Conservation (phyloP, 306 rosid species). For the Castanea sativa region DNA sequence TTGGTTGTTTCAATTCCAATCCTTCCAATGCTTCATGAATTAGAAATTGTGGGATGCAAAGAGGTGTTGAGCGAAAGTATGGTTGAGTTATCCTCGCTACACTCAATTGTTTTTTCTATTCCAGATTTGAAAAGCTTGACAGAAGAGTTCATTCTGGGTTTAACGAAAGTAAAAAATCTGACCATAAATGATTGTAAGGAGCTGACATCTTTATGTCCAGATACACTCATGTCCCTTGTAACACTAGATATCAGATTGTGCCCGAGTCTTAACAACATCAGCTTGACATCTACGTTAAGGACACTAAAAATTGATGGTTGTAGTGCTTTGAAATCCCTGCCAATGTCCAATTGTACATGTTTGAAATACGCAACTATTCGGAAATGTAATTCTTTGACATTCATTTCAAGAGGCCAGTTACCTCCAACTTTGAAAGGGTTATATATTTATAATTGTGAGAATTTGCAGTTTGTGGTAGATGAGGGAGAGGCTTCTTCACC, state of each 20-base stretch:
- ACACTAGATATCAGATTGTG: too few relatives aligned
- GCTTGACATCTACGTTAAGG: too few relatives aligned
- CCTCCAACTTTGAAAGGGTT: conserved; percentile 7
- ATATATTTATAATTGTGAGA: not conserved
- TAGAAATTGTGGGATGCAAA: not conserved
- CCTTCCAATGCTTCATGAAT: not conserved
- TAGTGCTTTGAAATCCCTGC: not conserved
- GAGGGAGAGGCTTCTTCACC: not conserved
- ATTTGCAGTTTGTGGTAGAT: not conserved
- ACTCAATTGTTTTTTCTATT: not conserved
- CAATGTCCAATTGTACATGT: not conserved
- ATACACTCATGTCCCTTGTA: too few relatives aligned
- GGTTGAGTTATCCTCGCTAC: not conserved
- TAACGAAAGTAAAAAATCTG: not conserved
- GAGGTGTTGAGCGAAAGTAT: not conserved
- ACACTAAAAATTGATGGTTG: not conserved
- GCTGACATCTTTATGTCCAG: not conserved
- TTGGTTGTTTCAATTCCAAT: not conserved
- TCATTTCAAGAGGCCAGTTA: not conserved
- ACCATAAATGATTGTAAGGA: not conserved
- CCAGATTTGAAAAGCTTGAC: not conserved
- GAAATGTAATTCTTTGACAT: conserved; percentile 6
- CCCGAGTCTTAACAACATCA: too few relatives aligned
- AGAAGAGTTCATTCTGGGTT: not conserved
- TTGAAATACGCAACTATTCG: not conserved